Evolutionary conservation across 495 filamentous ascomycete species (phyloP).

Genomic region (Penicillium subrubescens): DNA sequence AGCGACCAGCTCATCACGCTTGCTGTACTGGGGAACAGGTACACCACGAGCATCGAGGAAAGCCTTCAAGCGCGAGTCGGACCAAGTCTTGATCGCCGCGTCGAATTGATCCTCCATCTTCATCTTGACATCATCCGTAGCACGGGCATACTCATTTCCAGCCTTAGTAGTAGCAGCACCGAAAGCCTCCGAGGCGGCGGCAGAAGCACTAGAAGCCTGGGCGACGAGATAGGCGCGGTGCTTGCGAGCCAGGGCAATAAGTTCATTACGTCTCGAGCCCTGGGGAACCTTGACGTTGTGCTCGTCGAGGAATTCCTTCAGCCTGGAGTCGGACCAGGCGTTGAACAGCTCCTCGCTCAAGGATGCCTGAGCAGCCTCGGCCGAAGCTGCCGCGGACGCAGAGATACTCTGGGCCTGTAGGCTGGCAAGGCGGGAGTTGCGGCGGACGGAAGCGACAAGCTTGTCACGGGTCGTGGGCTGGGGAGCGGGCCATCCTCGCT

Average conservation of each 20-base stretch:
- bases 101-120: slow-evolving; percentile 72
- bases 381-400: slow-evolving; percentile 64
- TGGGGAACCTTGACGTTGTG: slow-evolving; percentile 82
- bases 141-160: slow-evolving; percentile 74
- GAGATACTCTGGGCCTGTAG: slow-evolving; percentile 61
- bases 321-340: slow-evolving; percentile 79
- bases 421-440: slow-evolving; percentile 81
- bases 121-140: slow-evolving; percentile 67
- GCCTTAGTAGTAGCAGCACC: slow-evolving; percentile 84
- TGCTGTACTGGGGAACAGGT: slow-evolving; percentile 74
- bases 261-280: slow-evolving; percentile 85
- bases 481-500: slow-evolving; percentile 83
- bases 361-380: slow-evolving; percentile 66
- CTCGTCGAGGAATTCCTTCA: slow-evolving; percentile 79
- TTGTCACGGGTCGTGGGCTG: slow-evolving; percentile 85
- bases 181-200: slow-evolving; percentile 56
- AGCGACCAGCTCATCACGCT: slow-evolving; percentile 78
- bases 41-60: slow-evolving; percentile 56
- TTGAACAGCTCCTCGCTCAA: slow-evolving; percentile 84
- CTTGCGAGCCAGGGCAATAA: slow-evolving; percentile 88
- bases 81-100: slow-evolving; percentile 64
- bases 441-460: slow-evolving; percentile 84
- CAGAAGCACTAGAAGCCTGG: slow-evolving; percentile 57
- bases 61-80: slow-evolving; percentile 74
- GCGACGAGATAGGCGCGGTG: slow-evolving; percentile 74